Evolutionary conservation across 148 eudicot species (phyloP).

Genomic region (Vaccinium myrtillus): DNA sequence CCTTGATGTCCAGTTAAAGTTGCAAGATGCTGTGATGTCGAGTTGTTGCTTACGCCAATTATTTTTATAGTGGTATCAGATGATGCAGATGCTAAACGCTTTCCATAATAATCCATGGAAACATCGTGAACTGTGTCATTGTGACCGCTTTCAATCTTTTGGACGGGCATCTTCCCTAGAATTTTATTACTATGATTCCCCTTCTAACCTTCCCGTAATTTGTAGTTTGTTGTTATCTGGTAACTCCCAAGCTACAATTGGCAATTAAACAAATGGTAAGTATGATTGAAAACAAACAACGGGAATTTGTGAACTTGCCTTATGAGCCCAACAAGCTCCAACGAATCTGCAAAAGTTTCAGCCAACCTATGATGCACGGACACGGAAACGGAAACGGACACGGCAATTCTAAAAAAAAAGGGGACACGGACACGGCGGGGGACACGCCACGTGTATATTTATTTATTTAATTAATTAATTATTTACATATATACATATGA

Average conservation of each 20-base stretch:
- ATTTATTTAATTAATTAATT: no score
- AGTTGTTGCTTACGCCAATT: constrained; percentile 52
- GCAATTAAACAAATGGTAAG: not conserved
- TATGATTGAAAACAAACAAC: not conserved
- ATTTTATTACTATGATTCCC: constrained; percentile 11
- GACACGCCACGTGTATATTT: no score
- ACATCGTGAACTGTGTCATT: constrained; percentile 82
- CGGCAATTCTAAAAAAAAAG: no score
- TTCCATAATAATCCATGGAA: constrained; percentile 91
- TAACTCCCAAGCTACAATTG: not conserved
- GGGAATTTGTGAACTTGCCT: not conserved
- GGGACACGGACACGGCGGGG: no score
- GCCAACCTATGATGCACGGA: no score
- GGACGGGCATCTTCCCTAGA: constrained; percentile 64
- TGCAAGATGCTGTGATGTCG: constrained; percentile 65
- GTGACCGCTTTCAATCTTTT: constrained; percentile 87
- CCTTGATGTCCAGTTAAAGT: constrained; percentile 83
- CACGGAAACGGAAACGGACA: no score
- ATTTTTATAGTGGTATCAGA: constrained; percentile 75
- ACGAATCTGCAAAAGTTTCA: not conserved
- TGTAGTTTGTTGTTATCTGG: not conserved
- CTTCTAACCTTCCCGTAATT: constrained; percentile 4
- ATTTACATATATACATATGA: no score
- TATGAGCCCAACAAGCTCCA: not conserved
- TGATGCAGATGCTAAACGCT: constrained; percentile 81